Conservation (phyloP, 352 stramenopile species). For the Phytopythium chamaehyphon region DNA sequence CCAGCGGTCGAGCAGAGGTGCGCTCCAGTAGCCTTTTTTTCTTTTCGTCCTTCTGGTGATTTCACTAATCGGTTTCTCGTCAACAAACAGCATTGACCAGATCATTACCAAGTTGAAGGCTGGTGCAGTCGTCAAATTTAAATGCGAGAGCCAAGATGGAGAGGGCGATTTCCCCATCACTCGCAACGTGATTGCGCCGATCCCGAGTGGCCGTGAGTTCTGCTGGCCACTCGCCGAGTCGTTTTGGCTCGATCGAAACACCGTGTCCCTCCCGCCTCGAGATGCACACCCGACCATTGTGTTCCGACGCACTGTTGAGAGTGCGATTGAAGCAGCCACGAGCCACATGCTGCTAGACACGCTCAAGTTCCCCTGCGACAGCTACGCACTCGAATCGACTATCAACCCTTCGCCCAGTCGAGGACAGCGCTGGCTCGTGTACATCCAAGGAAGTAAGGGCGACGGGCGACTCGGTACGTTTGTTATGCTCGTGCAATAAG, state of each 20-base stretch:
- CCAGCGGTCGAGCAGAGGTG: slow-evolving; percentile 63
- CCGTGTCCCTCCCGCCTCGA: slow-evolving; percentile 55
- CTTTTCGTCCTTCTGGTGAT: too few relatives aligned
- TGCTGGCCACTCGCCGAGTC: slow-evolving; percentile 77
- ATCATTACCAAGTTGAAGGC: slow-evolving; percentile 82
- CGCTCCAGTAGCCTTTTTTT: slow-evolving; percentile 1
- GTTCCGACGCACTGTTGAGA: slow-evolving; percentile 67
- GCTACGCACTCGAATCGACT: slow-evolving; percentile 57
- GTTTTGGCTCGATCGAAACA: slow-evolving; percentile 86
- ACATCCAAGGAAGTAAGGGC: slow-evolving; percentile 74
- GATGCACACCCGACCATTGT: slow-evolving; percentile 77
- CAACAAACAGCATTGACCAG: slow-evolving; percentile 70
- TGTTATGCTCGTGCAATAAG: too few relatives aligned
- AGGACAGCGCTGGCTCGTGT: slow-evolving; percentile 81
- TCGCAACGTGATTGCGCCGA: slow-evolving; percentile 68
- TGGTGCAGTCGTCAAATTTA: slow-evolving; percentile 79
- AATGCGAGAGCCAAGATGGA: slow-evolving; percentile 47
- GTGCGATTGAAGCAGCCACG: slow-evolving; percentile 73
- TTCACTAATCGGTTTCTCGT: too few relatives aligned
- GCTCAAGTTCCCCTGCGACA: slow-evolving; percentile 84
- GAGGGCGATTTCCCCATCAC: slow-evolving; percentile 42
- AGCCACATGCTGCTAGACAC: slow-evolving; percentile 87
- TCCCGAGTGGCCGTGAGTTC: slow-evolving; percentile 78
- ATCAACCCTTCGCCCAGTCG: slow-evolving; percentile 59
- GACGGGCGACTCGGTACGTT: slow-evolving; percentile 68